Percentiles rank a stretch among this genome's conserved stretches.
Conservation (phyloP, 83 land plant genomes). For the Picea abies region DNA sequence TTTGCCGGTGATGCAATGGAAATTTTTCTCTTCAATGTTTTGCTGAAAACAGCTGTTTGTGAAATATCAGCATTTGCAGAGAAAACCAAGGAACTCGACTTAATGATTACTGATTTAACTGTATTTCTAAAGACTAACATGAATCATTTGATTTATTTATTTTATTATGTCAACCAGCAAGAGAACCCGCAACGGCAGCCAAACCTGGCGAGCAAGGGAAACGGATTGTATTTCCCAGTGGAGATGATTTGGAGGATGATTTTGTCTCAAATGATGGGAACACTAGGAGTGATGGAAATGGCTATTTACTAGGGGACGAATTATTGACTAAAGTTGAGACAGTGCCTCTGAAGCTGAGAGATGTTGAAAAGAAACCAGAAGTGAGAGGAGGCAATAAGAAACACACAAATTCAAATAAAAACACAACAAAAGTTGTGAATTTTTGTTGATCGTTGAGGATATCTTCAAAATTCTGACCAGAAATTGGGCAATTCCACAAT, state of each 20-base stretch:
- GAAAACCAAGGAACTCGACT: neutral
- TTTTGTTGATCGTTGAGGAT: constrained; percentile 37
- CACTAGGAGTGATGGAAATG: no score
- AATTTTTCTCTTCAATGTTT: neutral
- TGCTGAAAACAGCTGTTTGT: neutral
- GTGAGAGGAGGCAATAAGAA: constrained; percentile 9
- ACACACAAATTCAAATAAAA: constrained; percentile 25
- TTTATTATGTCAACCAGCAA: constrained; percentile 27
- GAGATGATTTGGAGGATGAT: constrained; percentile 98
- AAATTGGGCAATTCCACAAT: neutral
- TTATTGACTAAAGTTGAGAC: constrained; percentile 7
- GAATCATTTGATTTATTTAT: neutral
- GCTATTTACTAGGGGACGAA: neutral
- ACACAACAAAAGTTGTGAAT: constrained; percentile 65
- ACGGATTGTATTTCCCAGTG: constrained; percentile 63
- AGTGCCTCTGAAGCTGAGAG: constrained; percentile 1
- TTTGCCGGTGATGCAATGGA: neutral
- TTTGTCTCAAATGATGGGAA: constrained; percentile 35
- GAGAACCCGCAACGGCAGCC: constrained; percentile 28
- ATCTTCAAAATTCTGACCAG: neutral
- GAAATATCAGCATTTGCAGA: neutral
- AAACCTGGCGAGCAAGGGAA: constrained; percentile 32
- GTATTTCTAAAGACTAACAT: neutral
- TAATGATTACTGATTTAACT: neutral
- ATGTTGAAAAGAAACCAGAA: neutral